Evolutionary conservation across 805 yeast species (phyloP).

Genomic region (Pichia ethanolica): DNA sequence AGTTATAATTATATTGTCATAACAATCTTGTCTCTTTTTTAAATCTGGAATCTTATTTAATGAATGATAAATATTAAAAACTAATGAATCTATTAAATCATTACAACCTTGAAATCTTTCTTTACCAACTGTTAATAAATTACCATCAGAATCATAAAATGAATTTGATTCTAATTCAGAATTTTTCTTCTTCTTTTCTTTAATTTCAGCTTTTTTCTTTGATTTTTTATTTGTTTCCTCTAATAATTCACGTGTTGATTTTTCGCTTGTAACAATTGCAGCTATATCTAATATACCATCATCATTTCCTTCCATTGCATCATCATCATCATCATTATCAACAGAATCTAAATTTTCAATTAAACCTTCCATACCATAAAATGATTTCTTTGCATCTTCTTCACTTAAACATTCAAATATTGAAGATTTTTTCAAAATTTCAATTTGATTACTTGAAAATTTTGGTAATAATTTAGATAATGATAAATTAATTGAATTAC

Average conservation of each 20-base stretch:
- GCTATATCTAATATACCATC: conserved; percentile 86
- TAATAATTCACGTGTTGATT: conserved; percentile 44
- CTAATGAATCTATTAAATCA: conserved; percentile 47
- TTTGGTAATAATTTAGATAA: conserved; percentile 51
- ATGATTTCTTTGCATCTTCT: conserved; percentile 54
- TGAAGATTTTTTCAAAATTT: conserved; percentile 61
- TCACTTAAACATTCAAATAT: conserved; percentile 76
- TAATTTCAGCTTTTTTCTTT: conserved; percentile 7
- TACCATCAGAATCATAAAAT: conserved; percentile 55
- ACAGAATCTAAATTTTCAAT: conserved; percentile 14
- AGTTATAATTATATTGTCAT: conserved; percentile 71
- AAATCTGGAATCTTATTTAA: conserved; percentile 52
- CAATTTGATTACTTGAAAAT: conserved; percentile 52
- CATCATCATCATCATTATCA: conserved; percentile 27
- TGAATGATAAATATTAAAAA: conserved; percentile 45
- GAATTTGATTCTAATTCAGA: conserved; percentile 65
- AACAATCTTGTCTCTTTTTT: conserved; percentile 69
- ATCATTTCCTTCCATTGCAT: conserved; percentile 35
- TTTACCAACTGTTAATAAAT: conserved; percentile 65
- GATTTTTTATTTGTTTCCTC: conserved; percentile 20
- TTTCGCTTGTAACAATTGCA: conserved; percentile 73
- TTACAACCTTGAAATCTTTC: conserved; percentile 82
- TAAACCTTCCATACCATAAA: conserved; percentile 50
- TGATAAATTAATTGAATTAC: conserved; percentile 49
- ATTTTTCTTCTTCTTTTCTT: conserved; percentile 34